A percentile compares a stretch with the other conserved stretches of the same genome.
phyloP scores from a whole-genome alignment of 495 filamentous ascomycete species.

The Lasiosphaeriaceae sp. region DNA sequence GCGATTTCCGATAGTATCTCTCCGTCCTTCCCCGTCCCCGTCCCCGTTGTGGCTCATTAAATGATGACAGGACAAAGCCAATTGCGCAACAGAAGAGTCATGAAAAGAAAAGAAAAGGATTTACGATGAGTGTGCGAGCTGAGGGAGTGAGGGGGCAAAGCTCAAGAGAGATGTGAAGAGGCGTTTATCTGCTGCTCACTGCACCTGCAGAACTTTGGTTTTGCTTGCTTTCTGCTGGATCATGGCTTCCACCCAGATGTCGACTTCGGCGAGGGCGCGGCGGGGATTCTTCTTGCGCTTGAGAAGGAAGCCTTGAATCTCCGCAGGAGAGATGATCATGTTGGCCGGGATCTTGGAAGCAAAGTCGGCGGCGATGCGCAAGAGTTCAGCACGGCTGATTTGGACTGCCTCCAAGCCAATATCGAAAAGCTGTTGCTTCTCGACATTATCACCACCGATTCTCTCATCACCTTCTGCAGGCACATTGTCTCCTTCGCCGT shows the following conservation, averaged over 20 bases:
- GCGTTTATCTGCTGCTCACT: too few species aligned
- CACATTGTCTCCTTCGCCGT: neutral
- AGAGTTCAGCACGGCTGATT: slow-evolving; percentile 25
- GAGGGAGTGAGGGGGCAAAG: too few species aligned
- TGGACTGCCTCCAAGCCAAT: neutral
- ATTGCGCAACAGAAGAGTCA: too few species aligned
- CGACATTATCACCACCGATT: too few species aligned
- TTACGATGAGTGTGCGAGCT: too few species aligned
- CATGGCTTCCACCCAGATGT: slow-evolving; percentile 51
- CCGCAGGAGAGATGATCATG: slow-evolving; percentile 57
- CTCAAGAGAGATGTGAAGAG: too few species aligned
- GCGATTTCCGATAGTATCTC: too few species aligned
- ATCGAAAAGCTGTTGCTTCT: neutral
- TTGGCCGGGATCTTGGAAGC: slow-evolving; percentile 42
- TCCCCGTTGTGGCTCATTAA: too few species aligned
- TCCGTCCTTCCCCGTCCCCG: too few species aligned
- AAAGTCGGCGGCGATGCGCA: slow-evolving; percentile 41
- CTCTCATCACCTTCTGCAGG: too few species aligned
- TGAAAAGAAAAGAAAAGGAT: too few species aligned
- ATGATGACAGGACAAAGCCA: too few species aligned
- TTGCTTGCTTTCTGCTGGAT: slow-evolving; percentile 41
- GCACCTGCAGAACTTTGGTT: slow-evolving; percentile 34
- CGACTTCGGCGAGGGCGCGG: slow-evolving; percentile 52
- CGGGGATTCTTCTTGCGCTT: slow-evolving; percentile 60
- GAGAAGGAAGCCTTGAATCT: slow-evolving; percentile 67